A percentile compares a stretch with the other conserved stretches of the same genome.
Evolutionary conservation across 768 basidiomycete genomes (phyloP).

Genomic region (Cystofilobasidium macerans): DNA sequence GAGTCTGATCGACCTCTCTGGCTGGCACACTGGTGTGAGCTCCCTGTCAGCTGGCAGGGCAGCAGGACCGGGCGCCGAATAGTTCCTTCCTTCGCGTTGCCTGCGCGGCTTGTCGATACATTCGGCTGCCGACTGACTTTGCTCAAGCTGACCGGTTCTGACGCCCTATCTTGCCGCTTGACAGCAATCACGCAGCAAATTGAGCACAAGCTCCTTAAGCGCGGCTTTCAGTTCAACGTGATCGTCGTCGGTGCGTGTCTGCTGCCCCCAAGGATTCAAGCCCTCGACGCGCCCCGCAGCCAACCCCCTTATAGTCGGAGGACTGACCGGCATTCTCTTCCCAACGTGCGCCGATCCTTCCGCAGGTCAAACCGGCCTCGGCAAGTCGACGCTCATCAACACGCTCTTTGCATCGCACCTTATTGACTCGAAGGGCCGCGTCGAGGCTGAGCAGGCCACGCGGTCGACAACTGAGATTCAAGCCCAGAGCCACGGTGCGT

Average conservation of each 20-base stretch:
- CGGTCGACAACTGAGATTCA: conserved; percentile 96
- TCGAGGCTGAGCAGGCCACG: conserved; percentile 74
- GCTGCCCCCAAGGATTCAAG: background rate
- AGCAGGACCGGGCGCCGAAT: too few relatives aligned
- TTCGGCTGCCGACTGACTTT: too few relatives aligned
- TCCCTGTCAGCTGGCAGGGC: too few relatives aligned
- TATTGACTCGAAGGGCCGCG: conserved; percentile 91
- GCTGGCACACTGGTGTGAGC: too few relatives aligned
- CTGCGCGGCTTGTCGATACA: too few relatives aligned
- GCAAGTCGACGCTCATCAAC: conserved; percentile 97
- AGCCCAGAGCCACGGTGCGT: conserved; percentile 79
- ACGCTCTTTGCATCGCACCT: conserved; percentile 98
- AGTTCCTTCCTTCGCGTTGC: too few relatives aligned
- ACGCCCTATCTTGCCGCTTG: too few relatives aligned
- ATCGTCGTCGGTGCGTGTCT: conserved; percentile 70
- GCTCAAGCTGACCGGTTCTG: too few relatives aligned
- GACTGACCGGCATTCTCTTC: background rate
- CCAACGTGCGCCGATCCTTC: background rate
- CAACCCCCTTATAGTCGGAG: background rate
- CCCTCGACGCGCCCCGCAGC: background rate
- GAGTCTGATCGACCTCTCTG: too few relatives aligned
- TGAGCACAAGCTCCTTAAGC: conserved; percentile 97
- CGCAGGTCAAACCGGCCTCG: conserved; percentile 87
- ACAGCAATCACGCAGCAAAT: conserved; percentile 82
- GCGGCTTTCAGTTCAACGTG: conserved; percentile 98